Percentiles rank a stretch among this genome's conserved stretches.
These are phyloP conservation scores for Penicillium riverlandense DNA, from an alignment of 495 filamentous ascomycete species.

Conservation along the genomic window DNA sequence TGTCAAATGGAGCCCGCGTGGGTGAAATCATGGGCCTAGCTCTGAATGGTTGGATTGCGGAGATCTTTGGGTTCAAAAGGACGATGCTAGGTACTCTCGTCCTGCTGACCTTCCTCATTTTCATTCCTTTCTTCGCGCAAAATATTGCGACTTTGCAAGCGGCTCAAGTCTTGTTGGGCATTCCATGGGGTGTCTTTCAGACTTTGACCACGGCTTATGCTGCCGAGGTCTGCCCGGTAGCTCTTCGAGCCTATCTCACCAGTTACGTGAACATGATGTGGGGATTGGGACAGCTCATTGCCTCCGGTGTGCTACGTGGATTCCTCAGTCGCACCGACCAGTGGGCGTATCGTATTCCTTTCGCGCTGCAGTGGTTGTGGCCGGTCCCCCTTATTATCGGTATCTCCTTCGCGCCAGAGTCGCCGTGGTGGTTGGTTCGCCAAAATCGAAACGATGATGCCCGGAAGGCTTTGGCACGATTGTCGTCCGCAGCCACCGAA, in stretches of 20 bases:
- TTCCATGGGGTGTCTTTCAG: slow-evolving; percentile 47
- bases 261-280: slow-evolving; percentile 73
- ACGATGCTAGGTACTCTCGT: slow-evolving; percentile 53
- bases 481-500: slow-evolving; percentile 48
- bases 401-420: slow-evolving; percentile 63
- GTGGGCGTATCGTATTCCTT: slow-evolving; percentile 60
- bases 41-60: slow-evolving; percentile 61
- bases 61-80: slow-evolving; percentile 59
- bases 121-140: too few relatives aligned
- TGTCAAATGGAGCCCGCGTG: slow-evolving; percentile 48
- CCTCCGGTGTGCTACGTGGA: slow-evolving; percentile 56
- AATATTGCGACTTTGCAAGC: too few relatives aligned
- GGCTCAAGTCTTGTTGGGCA: too few relatives aligned
- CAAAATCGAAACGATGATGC: slow-evolving; percentile 56
- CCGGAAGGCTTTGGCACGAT: slow-evolving; percentile 53
- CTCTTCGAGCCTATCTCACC: slow-evolving; percentile 62
- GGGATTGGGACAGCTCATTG: slow-evolving; percentile 65
- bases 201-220: slow-evolving; percentile 69
- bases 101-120: too few relatives aligned
- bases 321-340: slow-evolving; percentile 46
- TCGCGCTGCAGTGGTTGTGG: slow-evolving; percentile 74
- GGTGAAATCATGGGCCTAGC: slow-evolving; percentile 58
- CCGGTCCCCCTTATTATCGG: slow-evolving; percentile 60
- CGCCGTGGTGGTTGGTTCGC: slow-evolving; percentile 71
- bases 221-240: slow-evolving; percentile 64